Evolutionary conservation across 768 basidiomycete genomes (phyloP).

Genomic region (Auricularia auricula-judae): DNA sequence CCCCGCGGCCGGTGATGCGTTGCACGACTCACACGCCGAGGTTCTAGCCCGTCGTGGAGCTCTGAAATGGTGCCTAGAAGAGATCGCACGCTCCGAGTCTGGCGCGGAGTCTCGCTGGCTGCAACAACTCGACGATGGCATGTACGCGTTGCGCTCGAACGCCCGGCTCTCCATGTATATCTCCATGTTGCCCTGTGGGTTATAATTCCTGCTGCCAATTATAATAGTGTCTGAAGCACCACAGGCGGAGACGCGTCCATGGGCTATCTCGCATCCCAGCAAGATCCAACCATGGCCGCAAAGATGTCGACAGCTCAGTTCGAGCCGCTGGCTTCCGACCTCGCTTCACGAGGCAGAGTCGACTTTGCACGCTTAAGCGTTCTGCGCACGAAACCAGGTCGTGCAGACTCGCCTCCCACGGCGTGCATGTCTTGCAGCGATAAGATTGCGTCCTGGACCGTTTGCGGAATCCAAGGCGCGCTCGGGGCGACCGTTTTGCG

Average conservation of each 20-base stretch:
- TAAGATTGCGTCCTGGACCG: constrained; percentile 82
- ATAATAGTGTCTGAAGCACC: neutral
- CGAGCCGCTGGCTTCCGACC: constrained; percentile 20
- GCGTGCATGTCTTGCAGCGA: constrained; percentile 89
- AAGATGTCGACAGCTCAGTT: constrained; percentile 33
- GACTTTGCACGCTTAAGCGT: constrained; percentile 66
- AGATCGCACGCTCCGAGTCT: constrained; percentile 29
- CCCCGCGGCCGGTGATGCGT: constrained; percentile 57
- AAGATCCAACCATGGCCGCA: constrained; percentile 61
- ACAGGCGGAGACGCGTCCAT: constrained; percentile 87
- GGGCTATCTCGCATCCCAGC: constrained; percentile 60
- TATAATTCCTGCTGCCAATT: neutral
- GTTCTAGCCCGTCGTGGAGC: constrained; percentile 77
- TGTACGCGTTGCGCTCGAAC: constrained; percentile 33
- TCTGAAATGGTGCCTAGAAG: constrained; percentile 68
- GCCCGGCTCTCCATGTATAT: constrained; percentile 61
- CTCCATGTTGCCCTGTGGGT: constrained; percentile 49
- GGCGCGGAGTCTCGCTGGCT: constrained; percentile 40
- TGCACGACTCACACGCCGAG: constrained; percentile 91
- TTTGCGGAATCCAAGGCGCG: constrained; percentile 79
- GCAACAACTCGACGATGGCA: constrained; percentile 21
- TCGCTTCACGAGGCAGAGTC: constrained; percentile 63
- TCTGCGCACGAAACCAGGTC: constrained; percentile 87
- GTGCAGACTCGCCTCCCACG: constrained; percentile 79
- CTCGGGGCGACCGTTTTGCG: constrained; percentile 39